These are phyloP conservation scores for Pythium myriotylum DNA, from an alignment of 352 stramenopile species.

Conservation along the genomic window DNA sequence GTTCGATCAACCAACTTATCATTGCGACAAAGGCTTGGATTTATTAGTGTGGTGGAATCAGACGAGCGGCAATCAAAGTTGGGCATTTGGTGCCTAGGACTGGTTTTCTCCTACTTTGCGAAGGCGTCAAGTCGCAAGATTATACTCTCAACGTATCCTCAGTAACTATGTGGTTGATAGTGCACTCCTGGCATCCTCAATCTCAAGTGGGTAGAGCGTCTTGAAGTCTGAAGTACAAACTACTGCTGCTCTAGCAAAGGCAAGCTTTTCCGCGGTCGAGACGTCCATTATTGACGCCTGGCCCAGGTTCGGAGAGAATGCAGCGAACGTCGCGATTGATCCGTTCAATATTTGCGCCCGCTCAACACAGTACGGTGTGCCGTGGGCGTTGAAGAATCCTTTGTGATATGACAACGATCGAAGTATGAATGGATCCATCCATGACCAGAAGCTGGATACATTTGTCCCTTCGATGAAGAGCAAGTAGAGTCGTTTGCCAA, in stretches of 20 bases:
- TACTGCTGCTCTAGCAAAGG: neutral
- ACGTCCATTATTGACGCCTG: slow-evolving; percentile 8
- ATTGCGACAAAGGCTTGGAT: neutral
- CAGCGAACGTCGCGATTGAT: neutral
- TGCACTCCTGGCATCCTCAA: neutral
- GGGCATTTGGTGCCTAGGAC: neutral
- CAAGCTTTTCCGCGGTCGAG: slow-evolving; percentile 3
- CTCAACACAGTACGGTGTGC: slow-evolving; percentile 12
- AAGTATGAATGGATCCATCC: slow-evolving; percentile 2
- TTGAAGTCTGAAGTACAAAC: neutral
- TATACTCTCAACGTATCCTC: neutral
- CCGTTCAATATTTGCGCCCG: slow-evolving; percentile 1
- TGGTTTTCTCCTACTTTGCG: neutral
- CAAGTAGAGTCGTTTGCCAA: neutral
- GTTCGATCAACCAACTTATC: neutral
- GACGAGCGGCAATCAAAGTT: neutral
- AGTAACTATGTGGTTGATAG: neutral
- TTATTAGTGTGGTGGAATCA: neutral
- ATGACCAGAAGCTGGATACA: slow-evolving; percentile 9
- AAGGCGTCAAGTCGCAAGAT: neutral
- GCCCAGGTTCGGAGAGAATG: no score
- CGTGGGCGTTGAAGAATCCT: slow-evolving; percentile 8
- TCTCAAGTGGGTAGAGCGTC: neutral
- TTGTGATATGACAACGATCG: neutral
- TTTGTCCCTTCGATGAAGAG: slow-evolving; percentile 2